Evolutionary conservation across 2,329 filamentous ascomycete species (phyloP), one percentile per base, ranked within the genome.

Genomic region (Sporothrix pallida): DNA sequence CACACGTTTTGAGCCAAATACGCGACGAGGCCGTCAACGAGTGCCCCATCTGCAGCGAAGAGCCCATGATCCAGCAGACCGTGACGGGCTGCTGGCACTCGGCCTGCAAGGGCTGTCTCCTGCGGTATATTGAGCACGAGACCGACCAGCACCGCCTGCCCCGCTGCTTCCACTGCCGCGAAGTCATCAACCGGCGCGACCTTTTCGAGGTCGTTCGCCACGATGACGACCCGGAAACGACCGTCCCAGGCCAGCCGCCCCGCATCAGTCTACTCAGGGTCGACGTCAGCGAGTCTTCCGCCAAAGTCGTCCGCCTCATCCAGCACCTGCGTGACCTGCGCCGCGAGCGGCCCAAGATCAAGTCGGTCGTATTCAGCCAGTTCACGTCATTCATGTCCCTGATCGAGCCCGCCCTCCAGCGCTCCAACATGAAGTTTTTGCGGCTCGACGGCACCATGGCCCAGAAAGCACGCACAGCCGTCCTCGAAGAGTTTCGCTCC

Each of bases 61-160:
- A 98, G 81, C 94, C 95, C 3, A 98, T 98, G 94, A 89, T 93
- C 56, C 92, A 98, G 72, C 95, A 97, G 79, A 92, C 93, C 0
- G 96, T 99, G 1, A 98, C 96, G 0, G 93, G 94, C 0, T 99
- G 96, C 82, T 99, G 96, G 94, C 96, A 99, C 81, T 97, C 93
- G 48, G 95, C 96, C 0, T 99, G 96, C 84, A 97, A 96, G 82
- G 92, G 93, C 75, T 99, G 96, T 78, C 84, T 98, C n/a, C 84
- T 97, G 1, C 91, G 94, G 77, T 97, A 94, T 78, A 97, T 99
- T 79, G 90, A 92, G 76, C 94, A 97, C 79, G 92, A 97, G 80
- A 91, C 87, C 4, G 91, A 93, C 77, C 93, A 92, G 74, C 90
- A 91, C 60, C 88, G 93, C 69, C 81, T 92, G 0, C 92, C 96